These are phyloP conservation scores for Bremia lactucae DNA, from an alignment of 352 stramenopile genomes.

Conservation along the genomic window DNA sequence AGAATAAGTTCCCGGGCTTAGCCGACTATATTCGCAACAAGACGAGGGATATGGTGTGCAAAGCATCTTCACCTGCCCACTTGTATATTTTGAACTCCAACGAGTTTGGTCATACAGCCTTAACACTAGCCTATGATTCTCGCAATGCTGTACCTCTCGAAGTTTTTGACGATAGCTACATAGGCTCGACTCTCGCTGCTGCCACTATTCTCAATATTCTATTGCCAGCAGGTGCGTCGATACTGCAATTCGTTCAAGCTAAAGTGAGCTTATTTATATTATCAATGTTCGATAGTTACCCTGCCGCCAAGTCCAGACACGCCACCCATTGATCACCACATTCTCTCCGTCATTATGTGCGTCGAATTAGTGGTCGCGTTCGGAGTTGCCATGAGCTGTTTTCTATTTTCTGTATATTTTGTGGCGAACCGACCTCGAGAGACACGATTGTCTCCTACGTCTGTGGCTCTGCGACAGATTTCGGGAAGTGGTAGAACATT, in stretches of 20 bases:
- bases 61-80: slow-evolving; percentile 10
- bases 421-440: slow-evolving; percentile 71
- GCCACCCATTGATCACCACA: slow-evolving; percentile 68
- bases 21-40: slow-evolving; percentile 66
- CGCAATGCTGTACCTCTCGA: slow-evolving; percentile 19
- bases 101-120: slow-evolving; percentile 2
- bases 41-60: slow-evolving; percentile 57
- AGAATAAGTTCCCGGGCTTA: slow-evolving; percentile 72
- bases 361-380: slow-evolving; percentile 79
- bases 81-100: slow-evolving; percentile 8
- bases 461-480: slow-evolving; percentile 12
- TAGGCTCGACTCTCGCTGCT: slow-evolving; percentile 49
- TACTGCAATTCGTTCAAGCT: background rate
- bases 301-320: slow-evolving; percentile 60
- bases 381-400: slow-evolving; percentile 64
- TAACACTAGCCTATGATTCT: slow-evolving; percentile 42
- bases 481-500: slow-evolving; percentile 12
- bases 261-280: background rate
- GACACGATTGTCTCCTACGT: slow-evolving; percentile 9
- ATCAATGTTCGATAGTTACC: slow-evolving; percentile 33
- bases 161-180: slow-evolving; percentile 40
- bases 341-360: slow-evolving; percentile 81
- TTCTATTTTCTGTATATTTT: slow-evolving; percentile 84
- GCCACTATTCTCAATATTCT: slow-evolving; percentile 64
- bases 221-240: slow-evolving; percentile 40